Percentiles rank a stretch among this genome's conserved stretches.
Conservation (phyloP, 139 green algal genomes). For the Volvox africanus region DNA sequence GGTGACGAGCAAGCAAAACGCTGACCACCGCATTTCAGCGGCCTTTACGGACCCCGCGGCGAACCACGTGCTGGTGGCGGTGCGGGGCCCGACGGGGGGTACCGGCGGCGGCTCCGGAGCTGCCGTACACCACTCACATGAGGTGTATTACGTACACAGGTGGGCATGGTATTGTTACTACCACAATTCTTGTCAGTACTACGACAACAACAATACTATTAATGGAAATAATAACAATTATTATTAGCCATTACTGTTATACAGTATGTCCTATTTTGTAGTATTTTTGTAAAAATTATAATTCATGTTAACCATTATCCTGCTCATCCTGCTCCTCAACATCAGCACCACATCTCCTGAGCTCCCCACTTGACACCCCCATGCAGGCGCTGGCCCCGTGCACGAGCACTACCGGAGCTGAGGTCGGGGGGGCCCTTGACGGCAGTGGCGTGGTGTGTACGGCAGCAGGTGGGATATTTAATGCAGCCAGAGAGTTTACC, state of each 20-base stretch:
- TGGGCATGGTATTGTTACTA: background rate
- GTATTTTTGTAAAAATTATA: too few species aligned
- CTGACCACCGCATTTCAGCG: conserved; percentile 54
- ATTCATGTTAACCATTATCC: too few species aligned
- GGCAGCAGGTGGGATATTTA: conserved; percentile 8
- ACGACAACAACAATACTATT: too few species aligned
- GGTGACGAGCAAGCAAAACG: conserved; percentile 9
- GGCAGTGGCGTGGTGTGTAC: conserved; percentile 70
- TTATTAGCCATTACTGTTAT: too few species aligned
- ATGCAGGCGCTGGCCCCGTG: conserved; percentile 64
- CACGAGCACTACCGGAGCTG: conserved; percentile 66
- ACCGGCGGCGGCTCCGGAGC: background rate
- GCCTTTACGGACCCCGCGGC: conserved; percentile 75
- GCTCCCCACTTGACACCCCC: too few species aligned
- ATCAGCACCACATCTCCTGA: background rate
- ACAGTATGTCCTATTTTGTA: too few species aligned
- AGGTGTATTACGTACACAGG: conserved; percentile 75
- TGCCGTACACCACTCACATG: background rate
- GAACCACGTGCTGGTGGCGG: conserved; percentile 66
- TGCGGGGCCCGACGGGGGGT: background rate
- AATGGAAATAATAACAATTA: too few species aligned
- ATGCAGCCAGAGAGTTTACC: too few species aligned
- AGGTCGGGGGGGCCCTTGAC: conserved; percentile 58
- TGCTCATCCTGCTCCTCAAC: too few species aligned
- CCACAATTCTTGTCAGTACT: too few species aligned